These are phyloP conservation scores for Lichtheimia ramosa DNA, from an alignment of 371 early-diverging fungal genomes.

Conservation along the genomic window DNA sequence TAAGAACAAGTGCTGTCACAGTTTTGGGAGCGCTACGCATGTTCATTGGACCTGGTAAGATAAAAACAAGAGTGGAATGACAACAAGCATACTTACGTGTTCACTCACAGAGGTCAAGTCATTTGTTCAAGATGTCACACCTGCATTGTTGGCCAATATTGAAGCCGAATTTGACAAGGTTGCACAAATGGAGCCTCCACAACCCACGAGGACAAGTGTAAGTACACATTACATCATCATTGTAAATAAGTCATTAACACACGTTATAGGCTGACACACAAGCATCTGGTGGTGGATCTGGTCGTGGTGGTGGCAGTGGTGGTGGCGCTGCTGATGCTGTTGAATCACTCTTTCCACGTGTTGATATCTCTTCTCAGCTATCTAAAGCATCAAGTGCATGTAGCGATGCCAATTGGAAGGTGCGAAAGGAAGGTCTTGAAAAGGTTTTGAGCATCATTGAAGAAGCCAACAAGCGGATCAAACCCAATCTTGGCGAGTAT, in stretches of 20 bases:
- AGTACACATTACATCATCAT: neutral
- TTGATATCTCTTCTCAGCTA: conserved; percentile 68
- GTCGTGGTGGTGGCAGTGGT: conserved; percentile 20
- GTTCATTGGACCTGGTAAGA: conserved; percentile 81
- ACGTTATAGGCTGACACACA: neutral
- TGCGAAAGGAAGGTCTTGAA: conserved; percentile 94
- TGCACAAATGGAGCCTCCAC: conserved; percentile 73
- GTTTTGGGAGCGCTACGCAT: conserved; percentile 81
- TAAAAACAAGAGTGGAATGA: neutral
- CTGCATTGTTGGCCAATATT: conserved; percentile 76
- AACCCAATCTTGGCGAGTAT: conserved; percentile 66
- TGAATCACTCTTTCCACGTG: conserved; percentile 87
- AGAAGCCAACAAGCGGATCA: conserved; percentile 79
- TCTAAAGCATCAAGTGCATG: conserved; percentile 58
- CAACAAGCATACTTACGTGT: neutral
- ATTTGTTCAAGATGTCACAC: conserved; percentile 85
- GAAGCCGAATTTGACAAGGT: conserved; percentile 93
- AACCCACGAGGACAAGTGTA: conserved; percentile 59
- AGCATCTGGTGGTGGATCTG: conserved; percentile 10
- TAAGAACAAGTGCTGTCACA: conserved; percentile 76
- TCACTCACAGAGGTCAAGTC: conserved; percentile 55
- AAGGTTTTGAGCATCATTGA: conserved; percentile 71
- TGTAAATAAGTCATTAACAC: neutral
- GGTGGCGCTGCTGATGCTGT: conserved; percentile 53
- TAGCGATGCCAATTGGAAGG: conserved; percentile 88